Evolutionary conservation across 2,329 filamentous ascomycete genomes (phyloP).

Genomic region (Clonostachys byssicola): DNA sequence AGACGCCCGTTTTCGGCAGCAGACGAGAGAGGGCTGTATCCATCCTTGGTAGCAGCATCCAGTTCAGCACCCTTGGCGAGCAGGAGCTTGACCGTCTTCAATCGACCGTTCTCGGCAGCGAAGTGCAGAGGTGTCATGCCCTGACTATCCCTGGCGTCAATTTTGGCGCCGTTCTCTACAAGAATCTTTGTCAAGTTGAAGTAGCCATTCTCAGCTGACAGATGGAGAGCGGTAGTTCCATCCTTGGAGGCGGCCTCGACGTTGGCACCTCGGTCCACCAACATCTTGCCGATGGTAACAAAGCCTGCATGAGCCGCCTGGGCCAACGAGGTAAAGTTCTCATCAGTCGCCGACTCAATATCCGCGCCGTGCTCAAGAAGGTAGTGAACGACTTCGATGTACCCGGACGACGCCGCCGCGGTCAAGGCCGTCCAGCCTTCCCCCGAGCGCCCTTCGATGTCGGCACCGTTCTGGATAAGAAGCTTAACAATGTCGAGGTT

Average conservation of each 20-base stretch:
- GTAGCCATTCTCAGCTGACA: not conserved
- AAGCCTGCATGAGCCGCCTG: not conserved
- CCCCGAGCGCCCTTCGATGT: not conserved
- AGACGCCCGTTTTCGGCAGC: no score
- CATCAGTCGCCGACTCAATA: not conserved
- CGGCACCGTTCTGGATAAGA: not conserved
- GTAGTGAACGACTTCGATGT: not conserved
- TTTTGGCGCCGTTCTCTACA: not conserved
- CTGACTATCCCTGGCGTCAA: no score
- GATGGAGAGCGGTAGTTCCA: not conserved
- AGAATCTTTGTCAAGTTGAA: not conserved
- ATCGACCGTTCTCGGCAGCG: no score
- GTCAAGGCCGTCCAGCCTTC: not conserved
- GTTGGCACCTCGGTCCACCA: not conserved
- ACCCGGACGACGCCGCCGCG: not conserved
- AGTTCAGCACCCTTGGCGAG: no score
- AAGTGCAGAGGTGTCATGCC: no score
- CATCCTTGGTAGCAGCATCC: no score
- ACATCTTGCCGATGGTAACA: not conserved
- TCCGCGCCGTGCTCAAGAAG: not conserved
- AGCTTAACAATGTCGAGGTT: not conserved
- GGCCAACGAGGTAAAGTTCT: not conserved
- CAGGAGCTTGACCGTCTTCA: no score
- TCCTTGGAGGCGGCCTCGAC: not conserved
- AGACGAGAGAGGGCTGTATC: no score